phyloP scores from a whole-genome alignment of 208 protist species.

The Wallacemonas sp. region DNA sequence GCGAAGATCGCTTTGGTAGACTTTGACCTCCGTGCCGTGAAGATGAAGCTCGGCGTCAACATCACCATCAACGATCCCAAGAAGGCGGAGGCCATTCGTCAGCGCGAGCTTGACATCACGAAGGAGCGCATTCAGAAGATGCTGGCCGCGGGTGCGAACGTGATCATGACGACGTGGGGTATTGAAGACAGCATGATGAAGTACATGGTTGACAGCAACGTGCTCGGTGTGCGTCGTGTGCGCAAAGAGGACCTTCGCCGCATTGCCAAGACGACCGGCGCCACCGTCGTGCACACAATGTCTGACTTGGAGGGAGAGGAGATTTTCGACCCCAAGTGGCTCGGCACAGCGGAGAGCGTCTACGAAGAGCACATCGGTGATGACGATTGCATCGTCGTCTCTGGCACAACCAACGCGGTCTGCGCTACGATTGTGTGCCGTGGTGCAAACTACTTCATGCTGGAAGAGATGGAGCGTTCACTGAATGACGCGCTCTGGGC shows the following conservation, averaged over 20 bases:
- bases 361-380: conserved; percentile 97
- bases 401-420: conserved; percentile 76
- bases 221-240: conserved; percentile 96
- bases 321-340: conserved; percentile 92
- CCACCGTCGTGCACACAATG: conserved; percentile 93
- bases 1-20: conserved; percentile 99
- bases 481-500: conserved; percentile 99
- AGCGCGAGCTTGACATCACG: conserved; percentile 97
- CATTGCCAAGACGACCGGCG: conserved; percentile 98
- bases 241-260: conserved; percentile 96
- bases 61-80: conserved; percentile 97
- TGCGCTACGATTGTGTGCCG: conserved; percentile 98
- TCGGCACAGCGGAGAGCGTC: conserved; percentile 96
- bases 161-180: conserved; percentile 99
- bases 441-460: conserved; percentile 97
- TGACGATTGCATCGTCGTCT: conserved; percentile 96
- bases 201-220: conserved; percentile 98
- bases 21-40: conserved; percentile 97
- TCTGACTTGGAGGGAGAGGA: conserved; percentile 98
- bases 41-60: conserved; percentile 97
- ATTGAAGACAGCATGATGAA: conserved; percentile 99
- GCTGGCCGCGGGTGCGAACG: conserved; percentile 98
- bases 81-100: conserved; percentile 97
- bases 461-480: conserved; percentile 98
- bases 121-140: conserved; percentile 98